Percentiles rank a stretch among this genome's conserved stretches.
These are phyloP conservation scores for Rosa multiflora DNA, from an alignment of 306 rosid species.

Conservation along the genomic window DNA sequence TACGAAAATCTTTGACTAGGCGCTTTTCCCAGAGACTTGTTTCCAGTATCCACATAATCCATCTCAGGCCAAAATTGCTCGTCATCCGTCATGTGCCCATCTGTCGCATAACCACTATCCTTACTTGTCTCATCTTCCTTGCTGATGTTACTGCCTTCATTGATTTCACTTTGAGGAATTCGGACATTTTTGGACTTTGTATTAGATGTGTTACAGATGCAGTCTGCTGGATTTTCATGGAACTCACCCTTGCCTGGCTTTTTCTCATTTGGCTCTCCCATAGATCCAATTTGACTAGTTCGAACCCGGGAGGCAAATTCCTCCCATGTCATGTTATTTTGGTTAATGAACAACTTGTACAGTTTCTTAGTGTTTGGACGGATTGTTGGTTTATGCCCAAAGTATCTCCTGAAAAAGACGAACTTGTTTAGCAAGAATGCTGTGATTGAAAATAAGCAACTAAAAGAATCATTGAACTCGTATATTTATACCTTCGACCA, in stretches of 20 bases:
- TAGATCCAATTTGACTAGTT: slow-evolving; percentile 71
- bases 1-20: slow-evolving; percentile 26
- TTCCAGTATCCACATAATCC: slow-evolving; percentile 42
- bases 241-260: slow-evolving; percentile 70
- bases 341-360: slow-evolving; percentile 48
- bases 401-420: slow-evolving; percentile 70
- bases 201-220: slow-evolving; percentile 60
- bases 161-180: slow-evolving; percentile 29
- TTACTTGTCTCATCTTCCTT: slow-evolving; percentile 22
- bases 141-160: slow-evolving; percentile 9
- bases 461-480: not conserved
- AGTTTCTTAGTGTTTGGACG: slow-evolving; percentile 80
- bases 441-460: not conserved
- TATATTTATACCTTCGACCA: slow-evolving; percentile 65
- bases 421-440: not conserved
- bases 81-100: slow-evolving; percentile 44
- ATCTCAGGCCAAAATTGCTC: slow-evolving; percentile 46
- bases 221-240: slow-evolving; percentile 81
- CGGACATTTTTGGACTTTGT: slow-evolving; percentile 18
- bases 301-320: slow-evolving; percentile 64
- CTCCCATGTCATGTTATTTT: slow-evolving; percentile 65
- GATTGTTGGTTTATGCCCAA: slow-evolving; percentile 84
- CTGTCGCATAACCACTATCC: slow-evolving; percentile 25
- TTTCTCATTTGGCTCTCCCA: slow-evolving; percentile 89
- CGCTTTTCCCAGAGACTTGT: slow-evolving; percentile 24